phyloP scores from a whole-genome alignment of 2,329 filamentous ascomycete species.

The Claviceps monticola region DNA sequence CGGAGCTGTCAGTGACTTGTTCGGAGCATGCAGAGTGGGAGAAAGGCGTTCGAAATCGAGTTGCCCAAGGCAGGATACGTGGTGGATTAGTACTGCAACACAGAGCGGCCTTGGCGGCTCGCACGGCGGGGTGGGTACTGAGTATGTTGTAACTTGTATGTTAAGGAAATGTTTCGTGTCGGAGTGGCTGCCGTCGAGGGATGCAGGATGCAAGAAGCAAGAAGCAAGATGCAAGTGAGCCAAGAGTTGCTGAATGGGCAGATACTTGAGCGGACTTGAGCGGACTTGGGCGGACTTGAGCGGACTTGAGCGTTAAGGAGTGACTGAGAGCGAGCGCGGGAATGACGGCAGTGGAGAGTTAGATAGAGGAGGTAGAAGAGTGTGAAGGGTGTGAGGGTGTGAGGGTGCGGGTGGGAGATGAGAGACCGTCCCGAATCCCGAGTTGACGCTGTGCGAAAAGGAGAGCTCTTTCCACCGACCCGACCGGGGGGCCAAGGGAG shows the following conservation, averaged over 20 bases:
- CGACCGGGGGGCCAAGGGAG: background rate
- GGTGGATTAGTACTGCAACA: background rate
- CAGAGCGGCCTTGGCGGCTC: background rate
- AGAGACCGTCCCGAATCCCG: slow-evolving; percentile 12
- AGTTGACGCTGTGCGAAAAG: slow-evolving; percentile 13
- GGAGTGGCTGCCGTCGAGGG: slow-evolving; percentile 6
- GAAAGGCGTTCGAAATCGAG: slow-evolving; percentile 3
- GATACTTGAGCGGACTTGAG: slow-evolving; percentile 11
- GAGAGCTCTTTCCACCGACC: slow-evolving; percentile 9
- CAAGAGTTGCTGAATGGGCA: background rate
- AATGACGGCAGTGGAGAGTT: background rate
- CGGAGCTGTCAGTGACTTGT: slow-evolving; percentile 18
- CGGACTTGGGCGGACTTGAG: slow-evolving; percentile 10
- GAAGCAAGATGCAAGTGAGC: slow-evolving; percentile 9
- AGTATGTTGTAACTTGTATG: background rate
- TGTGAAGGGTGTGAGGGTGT: no score
- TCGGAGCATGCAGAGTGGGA: slow-evolving; percentile 22
- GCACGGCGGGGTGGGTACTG: background rate
- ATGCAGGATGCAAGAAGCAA: slow-evolving; percentile 9
- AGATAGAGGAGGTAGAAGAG: no score
- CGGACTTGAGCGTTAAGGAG: slow-evolving; percentile 21
- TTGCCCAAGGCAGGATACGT: slow-evolving; percentile 2
- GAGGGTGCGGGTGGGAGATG: background rate
- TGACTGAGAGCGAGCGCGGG: slow-evolving; percentile 23
- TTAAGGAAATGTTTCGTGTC: background rate